A percentile compares a stretch with the other conserved stretches of the same genome.
Evolutionary conservation across 164 flowering plant genomes (phyloP).

Genomic region (Annona squamosa): DNA sequence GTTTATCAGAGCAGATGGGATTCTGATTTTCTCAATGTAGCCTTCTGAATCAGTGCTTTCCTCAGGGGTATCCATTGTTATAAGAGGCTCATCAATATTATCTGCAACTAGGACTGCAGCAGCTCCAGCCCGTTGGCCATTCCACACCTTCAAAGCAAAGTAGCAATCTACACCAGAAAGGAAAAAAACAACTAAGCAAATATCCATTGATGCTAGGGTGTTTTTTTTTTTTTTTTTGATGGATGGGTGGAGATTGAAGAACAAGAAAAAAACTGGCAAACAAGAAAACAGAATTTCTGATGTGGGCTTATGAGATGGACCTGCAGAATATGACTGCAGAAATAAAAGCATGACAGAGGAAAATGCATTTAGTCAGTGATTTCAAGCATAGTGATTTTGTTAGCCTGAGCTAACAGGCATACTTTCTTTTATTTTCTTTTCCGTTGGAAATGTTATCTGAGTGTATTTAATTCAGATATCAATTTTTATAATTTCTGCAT

Average conservation of each 20-base stretch:
- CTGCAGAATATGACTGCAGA: too few species aligned
- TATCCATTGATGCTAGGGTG: neutral
- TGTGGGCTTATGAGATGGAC: too few species aligned
- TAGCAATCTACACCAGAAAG: slow-evolving; percentile 48
- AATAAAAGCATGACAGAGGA: too few species aligned
- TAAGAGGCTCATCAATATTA: slow-evolving; percentile 60
- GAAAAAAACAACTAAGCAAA: slow-evolving; percentile 3
- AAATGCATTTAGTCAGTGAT: too few species aligned
- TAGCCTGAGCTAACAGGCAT: too few species aligned
- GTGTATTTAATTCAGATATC: too few species aligned
- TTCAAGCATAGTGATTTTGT: too few species aligned
- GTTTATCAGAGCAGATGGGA: slow-evolving; percentile 77
- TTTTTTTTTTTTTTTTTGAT: neutral
- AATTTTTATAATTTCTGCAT: too few species aligned
- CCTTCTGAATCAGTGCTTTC: slow-evolving; percentile 48
- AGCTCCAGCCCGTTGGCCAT: slow-evolving; percentile 88
- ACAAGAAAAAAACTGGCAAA: neutral
- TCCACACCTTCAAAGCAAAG: slow-evolving; percentile 86
- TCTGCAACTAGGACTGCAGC: slow-evolving; percentile 91
- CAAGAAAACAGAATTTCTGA: neutral
- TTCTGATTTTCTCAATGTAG: slow-evolving; percentile 54
- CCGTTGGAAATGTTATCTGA: too few species aligned
- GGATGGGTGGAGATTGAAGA: neutral
- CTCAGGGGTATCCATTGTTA: slow-evolving; percentile 91
- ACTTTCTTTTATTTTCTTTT: too few species aligned